Evolutionary conservation across 169 alveolate genomes (phyloP).

Genomic region (Cryptosporidium sp.): DNA sequence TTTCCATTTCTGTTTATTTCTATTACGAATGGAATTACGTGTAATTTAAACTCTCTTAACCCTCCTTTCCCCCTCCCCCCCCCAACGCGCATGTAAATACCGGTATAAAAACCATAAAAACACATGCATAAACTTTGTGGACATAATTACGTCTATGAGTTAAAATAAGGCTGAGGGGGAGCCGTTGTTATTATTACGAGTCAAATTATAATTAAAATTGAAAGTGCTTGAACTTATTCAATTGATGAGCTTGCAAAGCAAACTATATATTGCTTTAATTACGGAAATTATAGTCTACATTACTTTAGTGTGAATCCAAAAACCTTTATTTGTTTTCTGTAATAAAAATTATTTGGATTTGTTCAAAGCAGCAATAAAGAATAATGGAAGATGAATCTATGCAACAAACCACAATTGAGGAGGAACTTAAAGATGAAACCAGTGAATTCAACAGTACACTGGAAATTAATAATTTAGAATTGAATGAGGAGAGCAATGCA

Average conservation of each 20-base stretch:
- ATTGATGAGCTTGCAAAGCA: not conserved
- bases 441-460: not conserved
- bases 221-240: not conserved
- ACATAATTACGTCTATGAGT: not conserved
- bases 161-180: not conserved
- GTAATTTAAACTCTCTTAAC: not conserved
- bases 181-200: not conserved
- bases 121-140: slow-evolving; percentile 49
- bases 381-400: not conserved
- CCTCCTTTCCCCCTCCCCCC: slow-evolving; percentile 1
- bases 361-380: not conserved
- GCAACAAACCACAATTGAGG: not conserved
- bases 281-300: not conserved
- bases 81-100: slow-evolving; percentile 33
- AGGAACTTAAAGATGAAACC: not conserved
- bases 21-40: not conserved
- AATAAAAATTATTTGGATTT: not conserved
- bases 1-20: not conserved
- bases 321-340: not conserved
- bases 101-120: slow-evolving; percentile 7
- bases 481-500: not conserved
- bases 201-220: not conserved
- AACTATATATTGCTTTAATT: not conserved
- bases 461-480: not conserved
- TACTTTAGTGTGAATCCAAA: not conserved